phyloP scores from a whole-genome alignment of 495 filamentous ascomycete species.

The Lepraria neglecta region DNA sequence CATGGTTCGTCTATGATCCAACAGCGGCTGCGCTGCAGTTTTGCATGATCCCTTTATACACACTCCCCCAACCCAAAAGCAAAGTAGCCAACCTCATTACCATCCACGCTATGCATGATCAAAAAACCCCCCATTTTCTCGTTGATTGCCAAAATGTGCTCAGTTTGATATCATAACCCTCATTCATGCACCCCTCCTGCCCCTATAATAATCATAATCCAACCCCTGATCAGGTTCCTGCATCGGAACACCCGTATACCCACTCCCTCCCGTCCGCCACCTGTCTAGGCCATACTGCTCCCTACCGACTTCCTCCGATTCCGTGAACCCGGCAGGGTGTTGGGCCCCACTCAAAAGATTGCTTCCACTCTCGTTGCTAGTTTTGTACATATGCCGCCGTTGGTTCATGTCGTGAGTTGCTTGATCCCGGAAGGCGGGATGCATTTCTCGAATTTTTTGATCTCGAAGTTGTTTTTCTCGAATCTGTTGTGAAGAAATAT shows the following conservation, averaged over 20 bases:
- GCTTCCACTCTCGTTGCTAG: constrained; percentile 42
- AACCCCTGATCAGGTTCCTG: constrained; percentile 40
- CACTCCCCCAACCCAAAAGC: too few species aligned
- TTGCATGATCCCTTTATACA: too few species aligned
- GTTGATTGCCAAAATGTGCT: background rate
- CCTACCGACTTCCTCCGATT: constrained; percentile 21
- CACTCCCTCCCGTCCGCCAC: constrained; percentile 45
- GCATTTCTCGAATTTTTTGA: constrained; percentile 17
- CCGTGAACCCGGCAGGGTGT: constrained; percentile 30
- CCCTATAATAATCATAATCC: constrained; percentile 45
- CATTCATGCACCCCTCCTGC: constrained; percentile 38
- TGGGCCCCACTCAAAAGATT: constrained; percentile 41
- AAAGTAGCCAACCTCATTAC: background rate
- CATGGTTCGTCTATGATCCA: background rate
- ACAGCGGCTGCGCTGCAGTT: constrained; percentile 7
- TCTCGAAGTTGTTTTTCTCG: constrained; percentile 4
- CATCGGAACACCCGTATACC: constrained; percentile 36
- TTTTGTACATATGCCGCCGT: constrained; percentile 32
- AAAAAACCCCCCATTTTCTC: background rate
- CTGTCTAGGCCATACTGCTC: constrained; percentile 36
- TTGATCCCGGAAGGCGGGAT: constrained; percentile 23
- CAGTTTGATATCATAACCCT: background rate
- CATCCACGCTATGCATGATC: background rate
- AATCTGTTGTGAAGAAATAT: background rate
- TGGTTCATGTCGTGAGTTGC: constrained; percentile 12